Evolutionary conservation across 2,329 filamentous ascomycete genomes (phyloP).

Genomic region (Aspergillus terreus): DNA sequence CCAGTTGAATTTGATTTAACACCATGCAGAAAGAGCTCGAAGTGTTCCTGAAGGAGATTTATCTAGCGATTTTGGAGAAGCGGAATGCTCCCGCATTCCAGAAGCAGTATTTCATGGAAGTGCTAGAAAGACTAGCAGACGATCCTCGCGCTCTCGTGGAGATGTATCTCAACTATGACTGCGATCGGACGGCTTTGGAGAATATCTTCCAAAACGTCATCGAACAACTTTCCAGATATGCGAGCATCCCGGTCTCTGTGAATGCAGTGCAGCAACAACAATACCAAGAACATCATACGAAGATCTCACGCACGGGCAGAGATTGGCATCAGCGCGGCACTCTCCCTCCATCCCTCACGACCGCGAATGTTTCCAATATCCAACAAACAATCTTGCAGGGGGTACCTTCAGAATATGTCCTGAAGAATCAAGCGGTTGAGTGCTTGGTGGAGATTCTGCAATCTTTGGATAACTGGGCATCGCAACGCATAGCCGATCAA

Average conservation of each 20-base stretch:
- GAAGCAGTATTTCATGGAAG: constrained; percentile 84
- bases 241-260: constrained; percentile 72
- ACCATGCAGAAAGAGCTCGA: constrained; percentile 79
- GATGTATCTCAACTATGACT: constrained; percentile 97
- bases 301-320: constrained; percentile 53
- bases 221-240: constrained; percentile 86
- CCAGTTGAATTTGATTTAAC: constrained; percentile 12
- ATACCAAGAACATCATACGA: constrained; percentile 75
- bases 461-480: constrained; percentile 90
- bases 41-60: constrained; percentile 96
- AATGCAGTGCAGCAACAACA: constrained; percentile 75
- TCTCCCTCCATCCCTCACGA: constrained; percentile 80
- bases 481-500: constrained; percentile 59
- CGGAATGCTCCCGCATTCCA: constrained; percentile 82
- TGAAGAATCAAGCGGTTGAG: constrained; percentile 87
- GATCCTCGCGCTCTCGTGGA: constrained; percentile 90
- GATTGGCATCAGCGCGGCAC: constrained; percentile 89
- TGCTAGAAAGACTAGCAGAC: constrained; percentile 77
- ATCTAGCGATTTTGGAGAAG: constrained; percentile 85
- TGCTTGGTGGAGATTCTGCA: constrained; percentile 82
- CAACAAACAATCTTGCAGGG: constrained; percentile 52
- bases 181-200: constrained; percentile 84
- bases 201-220: constrained; percentile 96
- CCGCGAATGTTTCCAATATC: constrained; percentile 63
- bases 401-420: constrained; percentile 81